Conservation (phyloP, 2,329 filamentous ascomycete species). For the Juglanconis oblonga region DNA sequence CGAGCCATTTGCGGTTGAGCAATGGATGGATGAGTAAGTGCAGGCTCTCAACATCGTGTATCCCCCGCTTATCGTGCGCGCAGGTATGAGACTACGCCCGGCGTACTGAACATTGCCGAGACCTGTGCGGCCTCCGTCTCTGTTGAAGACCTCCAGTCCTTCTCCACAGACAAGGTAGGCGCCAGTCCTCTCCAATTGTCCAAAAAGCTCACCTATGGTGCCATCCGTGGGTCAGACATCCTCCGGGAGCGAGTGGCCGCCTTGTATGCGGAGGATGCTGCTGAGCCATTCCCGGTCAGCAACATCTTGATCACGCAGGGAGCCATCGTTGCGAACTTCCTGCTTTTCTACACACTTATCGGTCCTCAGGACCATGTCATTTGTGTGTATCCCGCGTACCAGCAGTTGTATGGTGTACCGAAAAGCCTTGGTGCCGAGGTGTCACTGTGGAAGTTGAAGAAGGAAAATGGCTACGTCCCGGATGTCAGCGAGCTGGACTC, state of each 20-base stretch:
- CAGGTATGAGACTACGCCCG: slow-evolving; percentile 52
- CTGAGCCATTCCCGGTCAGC: slow-evolving; percentile 44
- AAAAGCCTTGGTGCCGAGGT: slow-evolving; percentile 73
- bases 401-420: slow-evolving; percentile 77
- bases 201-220: slow-evolving; percentile 67
- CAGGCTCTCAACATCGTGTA: neutral
- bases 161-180: slow-evolving; percentile 53
- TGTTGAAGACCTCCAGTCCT: slow-evolving; percentile 59
- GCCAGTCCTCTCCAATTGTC: slow-evolving; percentile 47
- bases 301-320: slow-evolving; percentile 76
- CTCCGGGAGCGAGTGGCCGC: slow-evolving; percentile 63
- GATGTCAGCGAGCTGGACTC: slow-evolving; percentile 63
- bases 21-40: slow-evolving; percentile 56
- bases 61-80: neutral
- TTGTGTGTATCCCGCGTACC: slow-evolving; percentile 83
- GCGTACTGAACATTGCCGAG: slow-evolving; percentile 70
- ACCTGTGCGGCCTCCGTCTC: slow-evolving; percentile 76
- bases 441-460: slow-evolving; percentile 68
- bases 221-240: slow-evolving; percentile 64
- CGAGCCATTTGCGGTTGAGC: slow-evolving; percentile 67
- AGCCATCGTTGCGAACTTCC: slow-evolving; percentile 80
- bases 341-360: slow-evolving; percentile 71
- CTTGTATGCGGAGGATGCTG: slow-evolving; percentile 56
- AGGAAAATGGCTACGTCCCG: slow-evolving; percentile 63
- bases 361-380: slow-evolving; percentile 77